Conservation (phyloP, 2,329 filamentous ascomycete genomes). For the Fusarium subtropicale region DNA sequence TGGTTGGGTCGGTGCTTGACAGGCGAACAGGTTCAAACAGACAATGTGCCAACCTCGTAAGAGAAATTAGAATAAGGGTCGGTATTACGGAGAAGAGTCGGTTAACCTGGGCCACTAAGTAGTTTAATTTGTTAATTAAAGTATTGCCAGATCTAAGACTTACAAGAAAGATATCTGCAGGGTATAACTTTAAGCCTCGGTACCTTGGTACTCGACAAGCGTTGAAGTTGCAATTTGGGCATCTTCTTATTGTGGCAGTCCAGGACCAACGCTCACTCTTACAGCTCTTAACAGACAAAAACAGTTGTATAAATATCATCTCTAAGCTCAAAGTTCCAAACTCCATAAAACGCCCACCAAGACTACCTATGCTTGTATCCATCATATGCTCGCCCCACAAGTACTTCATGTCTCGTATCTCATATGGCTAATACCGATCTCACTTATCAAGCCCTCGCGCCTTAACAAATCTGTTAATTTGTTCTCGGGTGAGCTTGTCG, state of each 20-base stretch:
- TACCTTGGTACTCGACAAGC: background rate
- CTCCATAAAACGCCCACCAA: constrained; percentile 26
- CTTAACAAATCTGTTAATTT: constrained; percentile 70
- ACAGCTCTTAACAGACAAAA: background rate
- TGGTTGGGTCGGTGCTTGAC: background rate
- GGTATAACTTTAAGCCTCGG: too few species aligned
- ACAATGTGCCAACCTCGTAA: background rate
- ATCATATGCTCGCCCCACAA: constrained; percentile 2
- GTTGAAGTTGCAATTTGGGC: background rate
- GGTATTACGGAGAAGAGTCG: background rate
- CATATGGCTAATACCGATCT: constrained; percentile 27
- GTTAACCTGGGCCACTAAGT: background rate
- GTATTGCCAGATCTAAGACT: background rate
- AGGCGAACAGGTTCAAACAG: background rate
- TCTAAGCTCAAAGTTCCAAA: constrained; percentile 18
- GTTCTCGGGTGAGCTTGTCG: constrained; percentile 68
- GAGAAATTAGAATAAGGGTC: background rate
- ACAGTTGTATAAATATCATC: background rate
- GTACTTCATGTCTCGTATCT: constrained; percentile 44
- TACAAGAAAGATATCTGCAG: background rate
- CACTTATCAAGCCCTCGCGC: constrained; percentile 67
- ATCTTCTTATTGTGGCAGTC: background rate
- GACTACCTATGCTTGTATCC: constrained; percentile 1
- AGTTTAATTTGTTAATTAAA: background rate
- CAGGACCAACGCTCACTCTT: constrained; percentile 2